phyloP scores from a whole-genome alignment of 2,329 filamentous ascomycete species.

The Alternaria ethzedia region DNA sequence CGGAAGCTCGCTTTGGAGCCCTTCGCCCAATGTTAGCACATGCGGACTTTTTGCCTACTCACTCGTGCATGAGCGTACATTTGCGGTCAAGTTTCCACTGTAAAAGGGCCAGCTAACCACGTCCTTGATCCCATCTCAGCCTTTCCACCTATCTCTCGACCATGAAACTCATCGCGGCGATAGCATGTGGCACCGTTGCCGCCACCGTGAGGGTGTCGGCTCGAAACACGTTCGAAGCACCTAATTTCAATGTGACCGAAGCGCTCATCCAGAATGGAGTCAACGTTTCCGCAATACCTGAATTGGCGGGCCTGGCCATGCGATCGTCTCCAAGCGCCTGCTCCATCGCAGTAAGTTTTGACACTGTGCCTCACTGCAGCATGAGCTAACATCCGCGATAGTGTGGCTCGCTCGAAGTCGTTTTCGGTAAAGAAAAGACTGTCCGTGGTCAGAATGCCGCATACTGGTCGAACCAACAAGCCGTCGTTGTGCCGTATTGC shows the following conservation, averaged over 20 bases:
- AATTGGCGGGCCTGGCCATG: background rate
- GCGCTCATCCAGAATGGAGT: background rate
- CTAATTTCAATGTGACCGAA: background rate
- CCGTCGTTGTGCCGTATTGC: background rate
- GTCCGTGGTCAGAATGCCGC: background rate
- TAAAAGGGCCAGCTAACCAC: background rate
- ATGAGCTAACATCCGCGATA: background rate
- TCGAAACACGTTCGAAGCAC: background rate
- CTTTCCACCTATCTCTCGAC: background rate
- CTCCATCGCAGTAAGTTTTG: background rate
- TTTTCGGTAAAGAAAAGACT: background rate
- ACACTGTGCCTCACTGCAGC: background rate
- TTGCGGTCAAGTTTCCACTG: rapidly evolving
- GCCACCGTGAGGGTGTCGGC: rapidly evolving
- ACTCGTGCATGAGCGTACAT: background rate
- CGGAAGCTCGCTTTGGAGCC: background rate
- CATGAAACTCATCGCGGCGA: background rate
- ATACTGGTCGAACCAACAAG: background rate
- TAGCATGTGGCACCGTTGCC: background rate
- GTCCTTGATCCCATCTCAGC: background rate
- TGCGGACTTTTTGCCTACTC: background rate
- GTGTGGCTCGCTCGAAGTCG: background rate
- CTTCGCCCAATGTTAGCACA: background rate
- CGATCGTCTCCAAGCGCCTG: background rate
- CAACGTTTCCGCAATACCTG: background rate